phyloP scores from a whole-genome alignment of 78 protist genomes.

The Chrysochromulina parva region DNA sequence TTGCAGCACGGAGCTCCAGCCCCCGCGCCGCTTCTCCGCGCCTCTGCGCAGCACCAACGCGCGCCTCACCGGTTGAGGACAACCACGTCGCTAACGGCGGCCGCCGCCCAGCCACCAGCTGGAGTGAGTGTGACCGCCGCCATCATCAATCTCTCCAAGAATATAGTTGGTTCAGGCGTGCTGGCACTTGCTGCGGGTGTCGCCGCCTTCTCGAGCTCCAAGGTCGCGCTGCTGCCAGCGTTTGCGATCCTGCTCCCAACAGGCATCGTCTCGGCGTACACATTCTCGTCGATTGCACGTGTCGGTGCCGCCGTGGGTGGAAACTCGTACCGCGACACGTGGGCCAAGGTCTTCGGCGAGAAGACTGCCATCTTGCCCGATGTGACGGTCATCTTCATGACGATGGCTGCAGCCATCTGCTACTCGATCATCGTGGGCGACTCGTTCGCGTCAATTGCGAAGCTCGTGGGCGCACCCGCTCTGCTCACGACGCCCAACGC shows the following conservation, averaged over 20 bases:
- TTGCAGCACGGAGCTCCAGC: no score
- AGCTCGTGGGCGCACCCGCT: not conserved
- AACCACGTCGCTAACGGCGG: not conserved
- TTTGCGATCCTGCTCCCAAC: not conserved
- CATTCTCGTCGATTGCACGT: not conserved
- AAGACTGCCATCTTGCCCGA: not conserved
- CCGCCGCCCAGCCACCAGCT: not conserved
- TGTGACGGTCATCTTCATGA: conserved; percentile 1
- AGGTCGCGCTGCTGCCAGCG: not conserved
- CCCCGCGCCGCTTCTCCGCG: no score
- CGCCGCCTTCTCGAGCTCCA: not conserved
- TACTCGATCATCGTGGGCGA: conserved; percentile 28
- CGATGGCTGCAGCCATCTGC: not conserved
- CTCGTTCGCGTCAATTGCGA: not conserved
- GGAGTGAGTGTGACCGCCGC: not conserved
- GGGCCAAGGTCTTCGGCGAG: not conserved
- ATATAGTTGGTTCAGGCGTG: not conserved
- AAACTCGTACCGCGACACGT: not conserved
- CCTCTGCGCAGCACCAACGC: no score
- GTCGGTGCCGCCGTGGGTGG: conserved; percentile 5
- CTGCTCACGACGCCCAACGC: not conserved
- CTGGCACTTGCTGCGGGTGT: conserved; percentile 15
- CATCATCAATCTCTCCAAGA: not conserved
- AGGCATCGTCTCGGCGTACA: not conserved
- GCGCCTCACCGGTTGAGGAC: no score